Conservation (phyloP, 228 moss, liverwort and hornwort species). For the Sphagnum fallax region DNA sequence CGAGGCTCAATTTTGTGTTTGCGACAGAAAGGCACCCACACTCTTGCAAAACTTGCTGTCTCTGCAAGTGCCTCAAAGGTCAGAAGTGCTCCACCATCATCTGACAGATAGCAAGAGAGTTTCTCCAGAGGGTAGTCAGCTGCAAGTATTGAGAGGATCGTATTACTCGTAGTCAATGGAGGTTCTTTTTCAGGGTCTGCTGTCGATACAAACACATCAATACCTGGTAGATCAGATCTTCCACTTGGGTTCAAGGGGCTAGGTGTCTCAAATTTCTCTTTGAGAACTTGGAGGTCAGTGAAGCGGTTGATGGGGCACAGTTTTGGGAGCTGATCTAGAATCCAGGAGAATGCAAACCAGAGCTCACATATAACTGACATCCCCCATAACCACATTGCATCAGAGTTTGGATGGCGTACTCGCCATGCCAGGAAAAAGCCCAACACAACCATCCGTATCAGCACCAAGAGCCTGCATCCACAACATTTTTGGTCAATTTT, state of each 20-base stretch:
- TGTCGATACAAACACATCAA: conserved; percentile 73
- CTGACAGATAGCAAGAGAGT: conserved; percentile 73
- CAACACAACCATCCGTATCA: conserved; percentile 48
- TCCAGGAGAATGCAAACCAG: conserved; percentile 71
- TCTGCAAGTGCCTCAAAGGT: conserved; percentile 77
- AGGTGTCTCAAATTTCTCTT: conserved; percentile 51
- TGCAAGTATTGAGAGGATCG: conserved; percentile 70
- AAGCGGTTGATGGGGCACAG: conserved; percentile 47
- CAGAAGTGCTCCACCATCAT: conserved; percentile 70
- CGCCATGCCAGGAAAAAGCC: conserved; percentile 37
- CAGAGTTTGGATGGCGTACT: conserved; percentile 38
- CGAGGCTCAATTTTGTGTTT: conserved; percentile 76
- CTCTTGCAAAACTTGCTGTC: conserved; percentile 67
- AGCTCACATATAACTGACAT: conserved; percentile 56
- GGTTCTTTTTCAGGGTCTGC: conserved; percentile 87
- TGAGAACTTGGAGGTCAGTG: conserved; percentile 46
- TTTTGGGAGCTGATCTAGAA: conserved; percentile 64
- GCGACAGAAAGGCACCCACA: conserved; percentile 85
- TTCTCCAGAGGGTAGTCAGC: conserved; percentile 74
- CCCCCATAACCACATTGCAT: conserved; percentile 60
- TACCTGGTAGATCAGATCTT: conserved; percentile 59
- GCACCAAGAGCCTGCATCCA: conserved; percentile 28
- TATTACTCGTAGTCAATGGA: conserved; percentile 70
- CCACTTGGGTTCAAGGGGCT: conserved; percentile 49
- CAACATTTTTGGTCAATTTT: too few relatives aligned